Percentiles rank a stretch among this genome's conserved stretches.
Conservation (phyloP, 2,329 filamentous ascomycete genomes). For the Cercospora sp. region DNA sequence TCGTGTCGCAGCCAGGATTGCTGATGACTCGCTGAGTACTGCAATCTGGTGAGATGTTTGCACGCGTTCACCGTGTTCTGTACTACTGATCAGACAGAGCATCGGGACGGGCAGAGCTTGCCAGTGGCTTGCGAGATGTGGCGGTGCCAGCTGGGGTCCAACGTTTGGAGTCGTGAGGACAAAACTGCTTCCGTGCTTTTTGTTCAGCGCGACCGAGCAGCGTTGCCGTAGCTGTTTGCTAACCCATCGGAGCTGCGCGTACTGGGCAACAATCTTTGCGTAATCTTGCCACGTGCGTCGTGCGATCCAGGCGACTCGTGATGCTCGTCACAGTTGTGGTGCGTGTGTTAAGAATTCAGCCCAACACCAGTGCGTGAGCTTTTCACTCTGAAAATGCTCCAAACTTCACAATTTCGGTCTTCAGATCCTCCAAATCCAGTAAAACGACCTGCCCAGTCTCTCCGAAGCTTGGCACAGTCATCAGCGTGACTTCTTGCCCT, state of each 20-base stretch:
- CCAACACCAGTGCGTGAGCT: not conserved
- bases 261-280: not conserved
- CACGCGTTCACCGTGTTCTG: not conserved
- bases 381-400: slow-evolving; percentile 39
- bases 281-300: not conserved
- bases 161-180: not conserved
- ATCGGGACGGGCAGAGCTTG: not conserved
- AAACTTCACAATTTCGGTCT: slow-evolving; percentile 69
- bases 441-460: slow-evolving; percentile 77
- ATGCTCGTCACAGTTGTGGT: not conserved
- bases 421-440: slow-evolving; percentile 81
- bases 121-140: not conserved
- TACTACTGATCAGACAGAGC: not conserved
- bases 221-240: not conserved
- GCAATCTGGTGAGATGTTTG: not conserved
- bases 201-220: not conserved
- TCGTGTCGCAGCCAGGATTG: not conserved
- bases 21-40: not conserved
- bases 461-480: slow-evolving; percentile 82
- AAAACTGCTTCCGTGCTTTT: not conserved
- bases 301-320: not conserved
- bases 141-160: not conserved
- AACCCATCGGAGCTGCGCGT: not conserved
- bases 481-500: slow-evolving; percentile 70
- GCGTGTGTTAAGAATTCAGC: not conserved